Evolutionary conservation across 1,284 basidiomycete genomes (phyloP).

Genomic region (Moniliella sp.): DNA sequence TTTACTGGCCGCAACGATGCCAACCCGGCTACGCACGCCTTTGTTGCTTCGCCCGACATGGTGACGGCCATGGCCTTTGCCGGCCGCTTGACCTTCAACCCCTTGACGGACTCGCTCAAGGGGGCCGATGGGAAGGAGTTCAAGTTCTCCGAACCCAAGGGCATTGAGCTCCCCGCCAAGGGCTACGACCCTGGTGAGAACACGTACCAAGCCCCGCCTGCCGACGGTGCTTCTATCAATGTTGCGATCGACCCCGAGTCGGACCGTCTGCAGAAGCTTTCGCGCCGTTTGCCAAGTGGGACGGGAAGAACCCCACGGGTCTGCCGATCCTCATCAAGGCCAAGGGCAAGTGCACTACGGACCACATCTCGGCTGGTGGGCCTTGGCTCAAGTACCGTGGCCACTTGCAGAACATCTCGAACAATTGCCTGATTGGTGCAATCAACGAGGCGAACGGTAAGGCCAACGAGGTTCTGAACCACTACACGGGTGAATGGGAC

Average conservation of each 20-base stretch:
- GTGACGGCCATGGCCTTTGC: conserved; percentile 94
- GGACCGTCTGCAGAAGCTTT: conserved; percentile 87
- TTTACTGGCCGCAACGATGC: conserved; percentile 98
- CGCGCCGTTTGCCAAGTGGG: conserved; percentile 71
- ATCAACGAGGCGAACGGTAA: conserved; percentile 85
- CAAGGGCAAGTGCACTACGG: conserved; percentile 81
- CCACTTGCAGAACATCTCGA: conserved; percentile 92
- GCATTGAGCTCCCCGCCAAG: conserved; percentile 71
- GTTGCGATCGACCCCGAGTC: conserved; percentile 72
- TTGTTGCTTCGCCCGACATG: conserved; percentile 90
- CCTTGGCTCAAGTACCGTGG: conserved; percentile 99
- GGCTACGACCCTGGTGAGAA: conserved; percentile 91
- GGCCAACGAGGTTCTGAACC: conserved; percentile 82
- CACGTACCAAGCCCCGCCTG: conserved; percentile 86
- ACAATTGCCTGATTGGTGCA: conserved; percentile 89
- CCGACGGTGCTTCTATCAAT: conserved; percentile 56
- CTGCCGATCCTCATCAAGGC: conserved; percentile 93
- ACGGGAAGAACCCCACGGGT: conserved; percentile 71
- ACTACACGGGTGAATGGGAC: conserved; percentile 64
- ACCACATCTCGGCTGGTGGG: conserved; percentile 64
- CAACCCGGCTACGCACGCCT: conserved; percentile 94
- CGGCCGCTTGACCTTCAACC: conserved; percentile 87
- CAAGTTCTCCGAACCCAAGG: conserved; percentile 76
- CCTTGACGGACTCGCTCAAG: conserved; percentile 66
- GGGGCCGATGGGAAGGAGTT: conserved; percentile 86